Evolutionary conservation across 805 yeast species (phyloP).

Genomic region (Pichia pseudocactophila): DNA sequence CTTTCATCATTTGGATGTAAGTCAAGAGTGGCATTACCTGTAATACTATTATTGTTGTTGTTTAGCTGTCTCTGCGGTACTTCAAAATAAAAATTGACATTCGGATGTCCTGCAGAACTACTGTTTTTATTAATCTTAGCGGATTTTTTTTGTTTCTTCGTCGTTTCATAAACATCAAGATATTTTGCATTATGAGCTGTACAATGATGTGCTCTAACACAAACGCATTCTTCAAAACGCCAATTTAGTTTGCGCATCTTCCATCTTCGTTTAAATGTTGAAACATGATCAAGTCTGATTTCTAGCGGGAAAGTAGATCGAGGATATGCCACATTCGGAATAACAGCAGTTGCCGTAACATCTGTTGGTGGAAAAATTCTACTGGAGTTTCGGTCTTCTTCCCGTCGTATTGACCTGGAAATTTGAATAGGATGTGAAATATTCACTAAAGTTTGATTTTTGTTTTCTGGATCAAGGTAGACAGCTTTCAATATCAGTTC

Average conservation of each 20-base stretch:
- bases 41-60: conserved; percentile 7
- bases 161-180: conserved; percentile 34
- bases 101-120: conserved; percentile 22
- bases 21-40: neutral
- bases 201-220: conserved; percentile 53
- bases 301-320: conserved; percentile 80
- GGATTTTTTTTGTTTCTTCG: conserved; percentile 23
- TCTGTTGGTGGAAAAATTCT: conserved; percentile 95
- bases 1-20: conserved; percentile 1
- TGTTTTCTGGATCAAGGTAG: conserved; percentile 30
- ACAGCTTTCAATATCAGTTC: conserved; percentile 57
- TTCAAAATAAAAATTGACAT: conserved; percentile 22
- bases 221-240: conserved; percentile 80
- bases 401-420: conserved; percentile 67
- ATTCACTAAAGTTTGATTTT: conserved; percentile 30
- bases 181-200: conserved; percentile 45
- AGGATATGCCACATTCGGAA: conserved; percentile 87
- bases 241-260: conserved; percentile 82
- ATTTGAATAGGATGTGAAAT: conserved; percentile 59
- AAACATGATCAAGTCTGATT: conserved; percentile 66
- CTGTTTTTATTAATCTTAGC: conserved; percentile 21
- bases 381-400: conserved; percentile 77
- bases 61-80: conserved; percentile 16
- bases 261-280: conserved; percentile 64
- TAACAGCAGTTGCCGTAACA: conserved; percentile 73